Percentiles rank a stretch among this genome's conserved stretches.
Evolutionary conservation across 805 yeast species (phyloP).

Genomic region (Wickerhamomyces tratensis): DNA sequence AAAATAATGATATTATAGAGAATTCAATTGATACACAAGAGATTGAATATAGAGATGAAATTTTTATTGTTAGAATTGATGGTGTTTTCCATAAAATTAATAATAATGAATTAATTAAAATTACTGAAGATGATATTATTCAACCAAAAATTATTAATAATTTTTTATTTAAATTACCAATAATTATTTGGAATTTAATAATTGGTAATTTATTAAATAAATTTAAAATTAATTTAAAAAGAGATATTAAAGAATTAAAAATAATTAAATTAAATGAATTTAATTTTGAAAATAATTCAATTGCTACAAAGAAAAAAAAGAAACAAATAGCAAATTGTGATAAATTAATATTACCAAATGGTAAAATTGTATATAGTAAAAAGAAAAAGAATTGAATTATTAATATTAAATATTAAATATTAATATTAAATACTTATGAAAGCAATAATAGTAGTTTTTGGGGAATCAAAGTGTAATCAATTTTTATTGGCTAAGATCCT

Average conservation of each 20-base stretch:
- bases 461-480: too few relatives aligned
- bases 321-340: constrained; percentile 30
- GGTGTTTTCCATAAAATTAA: constrained; percentile 50
- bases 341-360: constrained; percentile 47
- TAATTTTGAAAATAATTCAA: constrained; percentile 3
- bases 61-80: constrained; percentile 33
- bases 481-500: too few relatives aligned
- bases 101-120: constrained; percentile 26
- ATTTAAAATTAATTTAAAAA: constrained; percentile 2
- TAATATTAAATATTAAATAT: too few relatives aligned
- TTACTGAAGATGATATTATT: constrained; percentile 38
- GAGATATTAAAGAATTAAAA: constrained; percentile 3
- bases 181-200: constrained; percentile 32
- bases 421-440: neutral
- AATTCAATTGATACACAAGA: neutral
- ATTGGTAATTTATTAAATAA: constrained; percentile 26
- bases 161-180: constrained; percentile 32
- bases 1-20: neutral
- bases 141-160: constrained; percentile 42
- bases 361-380: constrained; percentile 37
- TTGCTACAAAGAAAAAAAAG: constrained; percentile 15
- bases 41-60: neutral
- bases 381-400: constrained; percentile 5
- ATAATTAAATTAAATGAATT: constrained; percentile 1
- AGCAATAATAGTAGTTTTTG: neutral